These are phyloP conservation scores for Leccinum pellstonianum DNA, from an alignment of 768 basidiomycete species.

Conservation along the genomic window DNA sequence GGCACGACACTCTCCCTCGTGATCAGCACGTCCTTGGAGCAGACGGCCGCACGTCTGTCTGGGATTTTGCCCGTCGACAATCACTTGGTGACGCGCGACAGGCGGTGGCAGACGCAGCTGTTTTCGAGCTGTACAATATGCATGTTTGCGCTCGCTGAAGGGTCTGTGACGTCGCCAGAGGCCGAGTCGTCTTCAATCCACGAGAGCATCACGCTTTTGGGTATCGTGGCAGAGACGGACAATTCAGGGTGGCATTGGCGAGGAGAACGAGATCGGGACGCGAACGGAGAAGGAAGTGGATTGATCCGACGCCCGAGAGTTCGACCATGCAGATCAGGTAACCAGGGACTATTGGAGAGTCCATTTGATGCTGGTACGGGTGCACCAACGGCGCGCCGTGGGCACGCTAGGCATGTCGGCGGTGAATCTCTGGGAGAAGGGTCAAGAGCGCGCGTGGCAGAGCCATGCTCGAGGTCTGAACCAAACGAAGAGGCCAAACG, in stretches of 20 bases:
- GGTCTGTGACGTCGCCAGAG: slow-evolving; percentile 10
- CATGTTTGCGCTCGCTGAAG: slow-evolving; percentile 42
- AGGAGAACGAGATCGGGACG: not conserved
- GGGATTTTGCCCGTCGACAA: slow-evolving; percentile 48
- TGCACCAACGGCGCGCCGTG: not conserved
- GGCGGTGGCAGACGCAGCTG: slow-evolving; percentile 65
- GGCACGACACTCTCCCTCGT: slow-evolving; percentile 45
- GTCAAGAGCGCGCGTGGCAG: not conserved
- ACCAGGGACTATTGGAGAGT: not conserved
- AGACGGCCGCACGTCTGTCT: slow-evolving; percentile 45
- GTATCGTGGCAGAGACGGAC: slow-evolving; percentile 37
- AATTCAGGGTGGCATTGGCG: slow-evolving; percentile 28
- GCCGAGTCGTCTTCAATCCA: slow-evolving; percentile 37
- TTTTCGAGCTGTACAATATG: slow-evolving; percentile 57
- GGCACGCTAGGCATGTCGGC: not conserved
- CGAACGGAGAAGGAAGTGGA: not conserved
- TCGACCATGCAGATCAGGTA: slow-evolving; percentile 4
- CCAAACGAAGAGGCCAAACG: slow-evolving; percentile 24
- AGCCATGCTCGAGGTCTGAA: not conserved
- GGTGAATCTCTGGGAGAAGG: slow-evolving; percentile 7
- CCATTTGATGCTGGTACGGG: not conserved
- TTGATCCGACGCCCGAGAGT: not conserved
- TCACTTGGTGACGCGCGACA: slow-evolving; percentile 39
- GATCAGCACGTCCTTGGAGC: slow-evolving; percentile 45
- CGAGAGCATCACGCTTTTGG: slow-evolving; percentile 48